A percentile compares a stretch with the other conserved stretches of the same genome.
These are phyloP conservation scores for Prunus campanulata DNA, from an alignment of 306 rosid species.

Conservation along the genomic window DNA sequence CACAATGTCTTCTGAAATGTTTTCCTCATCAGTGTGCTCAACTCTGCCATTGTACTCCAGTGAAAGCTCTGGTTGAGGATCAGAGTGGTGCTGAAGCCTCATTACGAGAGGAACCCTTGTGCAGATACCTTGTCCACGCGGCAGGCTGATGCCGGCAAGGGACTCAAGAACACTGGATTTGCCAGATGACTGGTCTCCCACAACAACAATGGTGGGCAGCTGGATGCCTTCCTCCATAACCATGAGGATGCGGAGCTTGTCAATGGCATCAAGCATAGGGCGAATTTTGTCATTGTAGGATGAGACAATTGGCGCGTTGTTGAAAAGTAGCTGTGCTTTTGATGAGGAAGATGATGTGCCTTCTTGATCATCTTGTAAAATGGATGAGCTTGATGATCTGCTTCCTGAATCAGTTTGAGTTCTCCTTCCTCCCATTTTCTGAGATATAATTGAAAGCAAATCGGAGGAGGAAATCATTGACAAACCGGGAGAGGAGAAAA, in stretches of 20 bases:
- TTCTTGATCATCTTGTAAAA: no score
- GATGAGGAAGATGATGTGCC: no score
- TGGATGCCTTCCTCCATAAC: slow-evolving; percentile 4
- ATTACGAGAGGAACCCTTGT: neutral
- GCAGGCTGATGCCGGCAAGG: neutral
- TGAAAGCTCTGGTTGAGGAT: neutral
- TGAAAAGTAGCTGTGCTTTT: no score
- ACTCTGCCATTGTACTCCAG: neutral
- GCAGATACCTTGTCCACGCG: slow-evolving; percentile 2
- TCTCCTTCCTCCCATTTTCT: no score
- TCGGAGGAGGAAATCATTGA: no score
- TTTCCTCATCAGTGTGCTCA: neutral
- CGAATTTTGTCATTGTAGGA: neutral
- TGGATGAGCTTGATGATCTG: no score
- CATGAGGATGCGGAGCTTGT: neutral
- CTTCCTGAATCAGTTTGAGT: no score
- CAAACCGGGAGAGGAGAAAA: no score
- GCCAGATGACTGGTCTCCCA: neutral
- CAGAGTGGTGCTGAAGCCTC: neutral
- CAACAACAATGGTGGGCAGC: slow-evolving; percentile 3
- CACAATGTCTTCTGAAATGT: neutral
- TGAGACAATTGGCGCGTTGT: neutral
- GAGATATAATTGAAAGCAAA: no score
- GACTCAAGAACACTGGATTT: slow-evolving; percentile 3
- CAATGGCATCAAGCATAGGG: neutral